Base-by-base conservation (phyloP, 805 yeast genomes). In the Scheffersomyces amazonensis region DNA sequence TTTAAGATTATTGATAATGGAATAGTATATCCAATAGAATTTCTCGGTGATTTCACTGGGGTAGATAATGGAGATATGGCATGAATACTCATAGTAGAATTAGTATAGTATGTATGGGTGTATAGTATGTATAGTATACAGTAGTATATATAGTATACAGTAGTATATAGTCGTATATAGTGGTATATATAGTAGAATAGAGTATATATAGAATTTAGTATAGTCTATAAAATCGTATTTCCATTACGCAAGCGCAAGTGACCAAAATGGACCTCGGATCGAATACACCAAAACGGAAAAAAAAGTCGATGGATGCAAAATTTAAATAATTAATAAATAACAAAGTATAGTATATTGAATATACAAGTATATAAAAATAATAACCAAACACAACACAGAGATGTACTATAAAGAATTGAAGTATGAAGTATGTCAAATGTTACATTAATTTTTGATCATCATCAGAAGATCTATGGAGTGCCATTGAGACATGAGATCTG, bases 401-500 rank as follows among this genome's bases (percentile, higher is more conserved):
- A n/a, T n/a, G n/a, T n/a, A n/a, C n/a, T n/a, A n/a, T n/a, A n/a
- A 21, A 21, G 23, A 21, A 21, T 21, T 21, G 23, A 21, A 21
- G 10, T 21, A 21, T 21, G 10, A 21, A 21, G n/a, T n/a, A n/a
- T n/a, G n/a, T n/a, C n/a, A n/a, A n/a, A n/a, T n/a, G n/a, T n/a
- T n/a, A n/a, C n/a, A n/a, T n/a, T 16, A 33, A 16, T n/a, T 33
- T 25, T 16, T 33, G 22, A 16, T 24, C 12, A 24, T 27, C 31
- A 27, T 27, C 21, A 19, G 37, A 34, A n/a, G 37, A 39, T 19
- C 29, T 30, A 22, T 22, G 16, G 8, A 40, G 36, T 6, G 25
- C 37, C 15, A 12, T 8, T 9, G 27, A 23, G 10, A 27, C 30
- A 27, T 37, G 31, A 12, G 56, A 52, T 37, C 45, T 43, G 5